phyloP scores from a whole-genome alignment of 371 early-diverging fungal species.

The Syncephalastrum contaminatum region DNA sequence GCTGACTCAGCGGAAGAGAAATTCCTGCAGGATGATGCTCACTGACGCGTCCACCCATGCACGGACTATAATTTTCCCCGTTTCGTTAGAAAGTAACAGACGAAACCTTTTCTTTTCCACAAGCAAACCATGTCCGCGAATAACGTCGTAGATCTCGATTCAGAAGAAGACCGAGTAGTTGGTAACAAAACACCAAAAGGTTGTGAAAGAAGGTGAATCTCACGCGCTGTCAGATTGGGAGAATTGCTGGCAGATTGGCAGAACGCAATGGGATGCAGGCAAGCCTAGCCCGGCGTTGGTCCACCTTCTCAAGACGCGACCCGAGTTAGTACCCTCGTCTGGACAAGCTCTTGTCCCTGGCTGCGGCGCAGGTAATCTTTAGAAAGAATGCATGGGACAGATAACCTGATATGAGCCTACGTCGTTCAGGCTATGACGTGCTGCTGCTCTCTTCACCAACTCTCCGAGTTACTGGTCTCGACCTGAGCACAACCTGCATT shows the following conservation, averaged over 20 bases:
- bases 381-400: background rate
- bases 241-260: slow-evolving; percentile 48
- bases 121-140: too few species aligned
- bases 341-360: slow-evolving; percentile 80
- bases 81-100: too few species aligned
- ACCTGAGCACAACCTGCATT: slow-evolving; percentile 70
- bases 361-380: slow-evolving; percentile 64
- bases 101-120: too few species aligned
- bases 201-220: too few species aligned
- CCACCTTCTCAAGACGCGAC: slow-evolving; percentile 53
- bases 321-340: slow-evolving; percentile 51
- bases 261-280: slow-evolving; percentile 67
- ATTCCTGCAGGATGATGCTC: too few species aligned
- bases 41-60: too few species aligned
- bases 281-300: slow-evolving; percentile 63
- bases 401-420: background rate
- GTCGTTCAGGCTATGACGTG: slow-evolving; percentile 67
- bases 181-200: too few species aligned
- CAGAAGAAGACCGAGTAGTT: too few species aligned
- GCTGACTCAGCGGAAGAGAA: too few species aligned
- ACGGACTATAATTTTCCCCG: too few species aligned
- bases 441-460: slow-evolving; percentile 60
- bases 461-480: slow-evolving; percentile 67
- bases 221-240: slow-evolving; percentile 46
- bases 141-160: too few species aligned